Base-by-base conservation (phyloP, 2,329 filamentous ascomycete genomes). In the Botrytis pseudocinerea region DNA sequence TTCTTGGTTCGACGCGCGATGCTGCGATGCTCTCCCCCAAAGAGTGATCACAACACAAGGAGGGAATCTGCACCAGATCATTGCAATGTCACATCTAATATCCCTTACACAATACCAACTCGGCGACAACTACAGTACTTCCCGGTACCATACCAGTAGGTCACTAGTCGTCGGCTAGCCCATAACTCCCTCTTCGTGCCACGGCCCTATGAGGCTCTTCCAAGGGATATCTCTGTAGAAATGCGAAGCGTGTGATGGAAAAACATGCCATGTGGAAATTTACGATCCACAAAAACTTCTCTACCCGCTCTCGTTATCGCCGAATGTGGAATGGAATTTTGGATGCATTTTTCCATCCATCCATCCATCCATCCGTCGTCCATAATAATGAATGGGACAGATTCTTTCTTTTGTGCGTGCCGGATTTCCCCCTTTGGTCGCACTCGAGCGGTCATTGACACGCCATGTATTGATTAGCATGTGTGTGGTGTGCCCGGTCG, bases 191-290 rank as follows among this genome's bases (percentile, higher is more conserved):
- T 32, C 32, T 57, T 51, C 25, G 48, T 51, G 22, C 48, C 25
- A 51, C 54, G 35, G 60, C 60, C 60, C 60, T 62, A 62, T 40
- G 35, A 62, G 60, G 60, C 60, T 62, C 60, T 62, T 61, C n/a
- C 35, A 62, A 40, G 60, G 54, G 25, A 54, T 28, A 62, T 7
- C 60, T 62, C 60, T 62, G 60, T 62, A 62, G 60, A 62, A 62
- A 62, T 18, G 35, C 25, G 38, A 62, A 28, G 25, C 51, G 51
- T 54, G 51, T 62, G 38, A 62, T 42, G 22, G 60, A 28, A 54
- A 42, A 62, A 62, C 35, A 62, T 62, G 60, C 60, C 60, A 62
- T 62, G 12, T 42, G 35, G 25, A 42, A 62, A 18, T 28, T n/a
- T 18, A 62, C 25, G 25, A 42, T 62, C 60, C 38, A 62, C 38